phyloP scores from a whole-genome alignment of 805 yeast species.

The Cyberlindnera euphorbiae region DNA sequence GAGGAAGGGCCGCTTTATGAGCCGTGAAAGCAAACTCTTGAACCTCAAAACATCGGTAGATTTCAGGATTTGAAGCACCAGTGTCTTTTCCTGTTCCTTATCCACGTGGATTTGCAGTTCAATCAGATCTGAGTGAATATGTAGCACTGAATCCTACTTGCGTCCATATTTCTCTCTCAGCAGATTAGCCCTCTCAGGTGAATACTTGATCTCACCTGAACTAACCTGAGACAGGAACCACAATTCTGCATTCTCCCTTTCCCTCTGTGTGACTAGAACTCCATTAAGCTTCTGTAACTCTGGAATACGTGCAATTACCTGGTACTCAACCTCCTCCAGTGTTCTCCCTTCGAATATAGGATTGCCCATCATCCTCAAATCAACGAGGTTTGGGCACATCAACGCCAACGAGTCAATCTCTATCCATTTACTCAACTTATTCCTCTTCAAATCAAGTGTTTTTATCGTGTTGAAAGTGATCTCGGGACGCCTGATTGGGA shows the following conservation, averaged over 20 bases:
- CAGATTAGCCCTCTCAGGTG: slow-evolving; percentile 6
- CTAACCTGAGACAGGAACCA: slow-evolving; percentile 53
- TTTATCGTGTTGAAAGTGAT: slow-evolving; percentile 11
- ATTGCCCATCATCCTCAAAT: slow-evolving; percentile 48
- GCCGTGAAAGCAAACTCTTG: slow-evolving; percentile 28
- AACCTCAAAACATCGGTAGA: slow-evolving; percentile 33
- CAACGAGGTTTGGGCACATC: slow-evolving; percentile 37
- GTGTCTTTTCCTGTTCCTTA: background rate
- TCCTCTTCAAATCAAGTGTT: slow-evolving; percentile 48
- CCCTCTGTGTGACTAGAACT: slow-evolving; percentile 37
- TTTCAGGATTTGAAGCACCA: slow-evolving; percentile 20
- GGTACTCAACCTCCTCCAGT: slow-evolving; percentile 25
- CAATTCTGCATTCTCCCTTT: slow-evolving; percentile 61
- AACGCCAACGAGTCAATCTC: slow-evolving; percentile 40
- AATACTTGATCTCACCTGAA: slow-evolving; percentile 24
- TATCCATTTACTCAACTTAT: slow-evolving; percentile 42
- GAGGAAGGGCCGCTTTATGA: slow-evolving; percentile 21
- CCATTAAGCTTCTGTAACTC: slow-evolving; percentile 52
- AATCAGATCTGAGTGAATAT: slow-evolving; percentile 1
- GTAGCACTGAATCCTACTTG: slow-evolving; percentile 7
- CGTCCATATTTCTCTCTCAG: slow-evolving; percentile 27
- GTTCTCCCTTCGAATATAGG: slow-evolving; percentile 35
- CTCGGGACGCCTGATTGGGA: slow-evolving; percentile 29
- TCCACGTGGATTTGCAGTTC: slow-evolving; percentile 4
- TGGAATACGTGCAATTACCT: slow-evolving; percentile 43